A percentile compares a stretch with the other conserved stretches of the same genome.
Conservation (phyloP, 768 basidiomycete genomes). For the Hypsizygus marmoreus region DNA sequence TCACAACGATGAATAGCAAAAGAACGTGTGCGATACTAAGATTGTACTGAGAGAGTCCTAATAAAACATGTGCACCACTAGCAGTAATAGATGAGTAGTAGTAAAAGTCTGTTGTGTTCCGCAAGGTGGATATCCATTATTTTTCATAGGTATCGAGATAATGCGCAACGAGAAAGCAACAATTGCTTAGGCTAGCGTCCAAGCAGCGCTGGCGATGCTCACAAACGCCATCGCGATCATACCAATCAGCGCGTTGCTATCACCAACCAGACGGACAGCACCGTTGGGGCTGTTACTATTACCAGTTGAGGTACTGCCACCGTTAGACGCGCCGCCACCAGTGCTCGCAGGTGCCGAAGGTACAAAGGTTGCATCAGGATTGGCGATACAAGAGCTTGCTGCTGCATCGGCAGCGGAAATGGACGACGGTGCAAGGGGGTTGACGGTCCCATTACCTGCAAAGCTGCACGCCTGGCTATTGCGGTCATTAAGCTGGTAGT, state of each 20-base stretch:
- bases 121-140: neutral
- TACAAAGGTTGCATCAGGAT: conserved; percentile 61
- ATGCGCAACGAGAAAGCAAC: neutral
- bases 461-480: conserved; percentile 73
- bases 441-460: conserved; percentile 81
- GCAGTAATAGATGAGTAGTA: conserved; percentile 13
- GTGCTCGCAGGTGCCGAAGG: conserved; percentile 47
- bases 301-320: conserved; percentile 19
- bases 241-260: conserved; percentile 36
- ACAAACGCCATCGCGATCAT: conserved; percentile 35
- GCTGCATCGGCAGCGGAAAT: conserved; percentile 53
- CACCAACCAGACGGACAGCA: conserved; percentile 21
- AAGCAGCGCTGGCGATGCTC: conserved; percentile 42
- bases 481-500: conserved; percentile 65
- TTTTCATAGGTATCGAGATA: neutral
- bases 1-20: too few relatives aligned
- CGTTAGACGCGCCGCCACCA: conserved; percentile 22
- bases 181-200: conserved; percentile 38
- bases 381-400: conserved; percentile 68
- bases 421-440: conserved; percentile 50
- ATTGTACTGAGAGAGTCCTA: too few relatives aligned
- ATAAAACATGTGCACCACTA: conserved; percentile 15
- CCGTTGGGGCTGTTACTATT: conserved; percentile 20
- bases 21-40: too few relatives aligned
- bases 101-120: conserved; percentile 14